A percentile compares a stretch with the other conserved stretches of the same genome.
Conservation (phyloP, 371 early-diverging fungal species). For the Mortierella sp. region DNA sequence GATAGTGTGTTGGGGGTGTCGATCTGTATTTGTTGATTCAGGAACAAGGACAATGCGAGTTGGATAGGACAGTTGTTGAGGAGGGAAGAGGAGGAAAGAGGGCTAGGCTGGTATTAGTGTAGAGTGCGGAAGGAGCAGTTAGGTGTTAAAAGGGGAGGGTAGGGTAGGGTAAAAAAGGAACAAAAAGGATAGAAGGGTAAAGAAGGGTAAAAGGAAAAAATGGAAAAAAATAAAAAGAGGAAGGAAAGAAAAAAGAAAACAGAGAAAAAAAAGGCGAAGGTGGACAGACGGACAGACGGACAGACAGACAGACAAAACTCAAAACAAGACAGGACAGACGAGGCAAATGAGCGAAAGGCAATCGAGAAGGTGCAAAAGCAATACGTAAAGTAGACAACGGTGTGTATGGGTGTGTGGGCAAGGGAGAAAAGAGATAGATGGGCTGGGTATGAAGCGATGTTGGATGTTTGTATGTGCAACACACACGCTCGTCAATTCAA, state of each 20-base stretch:
- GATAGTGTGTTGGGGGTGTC: not conserved
- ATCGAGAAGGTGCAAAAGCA: no score
- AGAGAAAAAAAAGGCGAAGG: not conserved
- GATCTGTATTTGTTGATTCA: not conserved
- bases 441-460: not conserved
- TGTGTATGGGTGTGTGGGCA: no score
- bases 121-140: not conserved
- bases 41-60: not conserved
- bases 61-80: not conserved
- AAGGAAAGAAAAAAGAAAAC: not conserved
- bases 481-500: no score
- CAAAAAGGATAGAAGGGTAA: no score
- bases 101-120: not conserved
- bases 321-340: no score
- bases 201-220: not conserved
- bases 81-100: no score
- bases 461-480: not conserved
- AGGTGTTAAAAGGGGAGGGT: not conserved
- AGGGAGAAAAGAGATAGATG: not conserved
- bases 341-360: no score
- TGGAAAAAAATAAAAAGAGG: not conserved
- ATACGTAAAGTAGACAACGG: no score
- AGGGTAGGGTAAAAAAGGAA: no score
- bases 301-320: no score
- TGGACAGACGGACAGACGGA: not conserved